phyloP scores from a whole-genome alignment of 306 rosid species.

The Rosa persica region DNA sequence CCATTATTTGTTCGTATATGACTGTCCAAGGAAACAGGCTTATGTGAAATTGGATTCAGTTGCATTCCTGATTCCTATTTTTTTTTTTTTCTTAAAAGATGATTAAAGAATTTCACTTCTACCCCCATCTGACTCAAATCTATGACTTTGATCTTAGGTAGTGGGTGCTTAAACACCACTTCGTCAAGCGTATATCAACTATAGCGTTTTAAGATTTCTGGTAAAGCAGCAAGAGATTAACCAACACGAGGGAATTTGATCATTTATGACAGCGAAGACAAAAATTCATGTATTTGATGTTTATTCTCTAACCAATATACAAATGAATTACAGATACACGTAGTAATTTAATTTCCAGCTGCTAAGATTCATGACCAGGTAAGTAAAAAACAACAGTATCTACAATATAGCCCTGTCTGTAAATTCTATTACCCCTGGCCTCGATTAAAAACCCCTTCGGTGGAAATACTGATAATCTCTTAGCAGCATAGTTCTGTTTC shows the following conservation, averaged over 20 bases:
- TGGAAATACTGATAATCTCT: background rate
- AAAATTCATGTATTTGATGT: background rate
- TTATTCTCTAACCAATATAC: slow-evolving; percentile 18
- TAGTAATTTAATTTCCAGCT: slow-evolving; percentile 1
- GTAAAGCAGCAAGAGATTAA: background rate
- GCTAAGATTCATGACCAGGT: slow-evolving; percentile 8
- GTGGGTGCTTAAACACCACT: too few species aligned
- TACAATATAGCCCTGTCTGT: background rate
- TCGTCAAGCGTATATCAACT: background rate
- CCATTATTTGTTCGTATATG: background rate
- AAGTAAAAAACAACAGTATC: slow-evolving; percentile 13
- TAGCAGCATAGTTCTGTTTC: slow-evolving; percentile 4
- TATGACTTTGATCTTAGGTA: too few species aligned
- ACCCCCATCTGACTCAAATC: too few species aligned
- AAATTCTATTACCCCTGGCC: background rate
- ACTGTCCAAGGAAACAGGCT: background rate
- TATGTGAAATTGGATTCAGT: background rate
- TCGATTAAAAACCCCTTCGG: background rate
- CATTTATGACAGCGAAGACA: background rate
- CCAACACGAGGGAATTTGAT: background rate
- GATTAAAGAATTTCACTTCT: too few species aligned
- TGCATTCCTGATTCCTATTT: background rate
- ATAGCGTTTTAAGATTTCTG: background rate
- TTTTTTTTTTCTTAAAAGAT: too few species aligned
- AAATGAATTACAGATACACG: slow-evolving; percentile 9